Evolutionary conservation across 1,139 yeast species (phyloP), one percentile per base, ranked within the genome.

Genomic region (Blastobotrys aristatus): DNA sequence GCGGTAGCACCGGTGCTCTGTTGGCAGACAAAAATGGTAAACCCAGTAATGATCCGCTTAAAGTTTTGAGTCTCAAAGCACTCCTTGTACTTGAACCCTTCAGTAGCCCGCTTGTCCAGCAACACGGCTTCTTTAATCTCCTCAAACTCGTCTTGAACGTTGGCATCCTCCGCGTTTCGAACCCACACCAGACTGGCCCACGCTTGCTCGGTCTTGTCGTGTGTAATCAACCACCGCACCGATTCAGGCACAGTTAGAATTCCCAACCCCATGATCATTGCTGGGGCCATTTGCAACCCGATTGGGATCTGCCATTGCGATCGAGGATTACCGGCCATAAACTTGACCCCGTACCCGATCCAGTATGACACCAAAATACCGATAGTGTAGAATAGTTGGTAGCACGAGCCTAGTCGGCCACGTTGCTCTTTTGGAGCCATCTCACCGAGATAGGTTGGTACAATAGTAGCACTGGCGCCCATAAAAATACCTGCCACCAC

Each of bases 1-100:
- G 81, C 82, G 66, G 82, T 82, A 53, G 80, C 72, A 69, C 87
- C 88, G 49, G 85, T 79, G 68, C 80, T 75, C 67, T 82, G 87
- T 67, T 81, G 86, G 71, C 80, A 76, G 59, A 79, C 74, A 65
- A 72, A 68, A 10, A 51, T 35, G 5, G 37, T 36, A 22, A 47
- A 46, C 11, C 54, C 57, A 20, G 51, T 29, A 16, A 49, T 10
- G 4, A 50, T 44, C 26, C 54, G 44, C 34, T 43, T 47, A 3
- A 21, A 8, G 36, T 40, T 51, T 8, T 21, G 30, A 31, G 38
- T 17, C 22, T 36, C 39, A n/a, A 46, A 31, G 8, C 40, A 17
- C 33, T 46, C 48, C 22, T 24, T 34, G n/a, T 29, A 17, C 2
- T 35, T 13, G 26, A 42, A 33, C 13, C 46, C 49, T 11, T 14